phyloP scores from a whole-genome alignment of 345 rosid species.

The Eucalyptus virginea region DNA sequence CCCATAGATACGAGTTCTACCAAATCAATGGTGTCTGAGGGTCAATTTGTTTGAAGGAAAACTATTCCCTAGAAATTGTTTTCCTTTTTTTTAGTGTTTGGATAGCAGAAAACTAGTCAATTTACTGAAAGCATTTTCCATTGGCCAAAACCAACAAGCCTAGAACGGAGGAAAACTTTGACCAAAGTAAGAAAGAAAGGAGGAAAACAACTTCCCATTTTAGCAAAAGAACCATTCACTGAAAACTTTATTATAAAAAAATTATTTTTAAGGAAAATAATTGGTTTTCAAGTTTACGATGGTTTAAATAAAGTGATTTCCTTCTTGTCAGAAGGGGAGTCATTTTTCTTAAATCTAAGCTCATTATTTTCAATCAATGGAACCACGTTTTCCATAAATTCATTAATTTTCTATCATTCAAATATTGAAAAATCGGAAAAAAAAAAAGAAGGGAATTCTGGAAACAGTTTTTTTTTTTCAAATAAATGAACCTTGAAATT shows the following conservation, averaged over 20 bases:
- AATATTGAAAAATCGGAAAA: not conserved
- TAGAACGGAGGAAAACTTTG: not conserved
- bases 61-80: not conserved
- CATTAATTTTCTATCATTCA: not conserved
- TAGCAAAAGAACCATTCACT: not conserved
- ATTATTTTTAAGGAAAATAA: not conserved
- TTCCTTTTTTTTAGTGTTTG: not conserved
- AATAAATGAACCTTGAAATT: not conserved
- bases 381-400: not conserved
- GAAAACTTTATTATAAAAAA: not conserved
- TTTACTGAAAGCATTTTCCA: not conserved
- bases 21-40: not conserved
- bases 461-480: not conserved
- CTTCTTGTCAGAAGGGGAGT: rapidly evolving
- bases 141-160: not conserved
- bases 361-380: not conserved
- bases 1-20: not conserved
- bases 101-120: not conserved
- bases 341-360: not conserved
- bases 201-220: not conserved
- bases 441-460: too few relatives aligned
- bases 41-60: not conserved
- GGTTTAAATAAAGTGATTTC: not conserved
- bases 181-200: too few relatives aligned
- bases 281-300: not conserved